Conservation (phyloP, 176 grass and related monocot species). For the Musa beccarii region DNA sequence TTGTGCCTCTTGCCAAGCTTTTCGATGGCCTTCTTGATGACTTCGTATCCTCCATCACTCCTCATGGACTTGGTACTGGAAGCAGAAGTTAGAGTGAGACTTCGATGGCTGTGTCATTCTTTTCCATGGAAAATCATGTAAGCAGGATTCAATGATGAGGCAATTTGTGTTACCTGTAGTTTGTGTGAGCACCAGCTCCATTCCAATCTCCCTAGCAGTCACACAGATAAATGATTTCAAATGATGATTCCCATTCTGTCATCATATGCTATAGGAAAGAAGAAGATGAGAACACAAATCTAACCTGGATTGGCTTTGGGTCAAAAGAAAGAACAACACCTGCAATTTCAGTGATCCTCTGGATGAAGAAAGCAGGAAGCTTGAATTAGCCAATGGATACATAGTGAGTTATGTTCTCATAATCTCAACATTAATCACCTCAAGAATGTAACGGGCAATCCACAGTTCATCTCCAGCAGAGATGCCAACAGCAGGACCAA, state of each 20-base stretch:
- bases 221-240: neutral
- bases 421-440: constrained; percentile 30
- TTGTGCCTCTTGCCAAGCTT: constrained; percentile 67
- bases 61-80: constrained; percentile 95
- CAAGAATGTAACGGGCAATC: constrained; percentile 91
- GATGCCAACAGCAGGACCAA: constrained; percentile 79
- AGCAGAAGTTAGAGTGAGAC: neutral
- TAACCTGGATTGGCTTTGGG: constrained; percentile 75
- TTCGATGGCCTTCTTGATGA: constrained; percentile 72
- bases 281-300: neutral
- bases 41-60: constrained; percentile 66
- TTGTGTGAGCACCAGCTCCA: constrained; percentile 83
- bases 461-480: constrained; percentile 72
- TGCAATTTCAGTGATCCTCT: constrained; percentile 98
- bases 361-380: neutral
- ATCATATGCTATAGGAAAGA: neutral
- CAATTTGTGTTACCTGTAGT: constrained; percentile 52
- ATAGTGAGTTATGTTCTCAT: neutral
- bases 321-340: constrained; percentile 84
- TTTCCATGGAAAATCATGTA: neutral
- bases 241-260: neutral
- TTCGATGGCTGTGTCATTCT: neutral
- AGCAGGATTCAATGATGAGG: neutral
- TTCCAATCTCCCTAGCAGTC: constrained; percentile 79
- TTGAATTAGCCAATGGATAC: neutral